These are phyloP conservation scores for Arabidopsis arenosa DNA, from an alignment of 345 rosid genomes.

Conservation along the genomic window DNA sequence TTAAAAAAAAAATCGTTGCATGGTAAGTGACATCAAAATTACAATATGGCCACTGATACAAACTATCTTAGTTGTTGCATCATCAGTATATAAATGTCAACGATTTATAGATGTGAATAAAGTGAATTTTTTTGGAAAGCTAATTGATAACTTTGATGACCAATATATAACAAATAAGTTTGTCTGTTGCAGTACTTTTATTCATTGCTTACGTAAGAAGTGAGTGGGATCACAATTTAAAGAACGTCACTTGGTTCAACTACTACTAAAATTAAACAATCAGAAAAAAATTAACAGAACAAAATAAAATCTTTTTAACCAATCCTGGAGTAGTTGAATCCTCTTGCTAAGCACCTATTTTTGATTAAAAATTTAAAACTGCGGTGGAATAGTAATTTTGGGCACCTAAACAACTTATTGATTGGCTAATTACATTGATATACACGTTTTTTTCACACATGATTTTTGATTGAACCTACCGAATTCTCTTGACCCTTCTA, in stretches of 20 bases:
- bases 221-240: conserved; percentile 7
- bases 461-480: conserved; percentile 31
- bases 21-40: no score
- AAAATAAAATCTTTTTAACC: background rate
- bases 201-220: conserved; percentile 40
- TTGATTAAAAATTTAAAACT: background rate
- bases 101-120: conserved; percentile 10
- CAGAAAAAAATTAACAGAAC: background rate
- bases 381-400: background rate
- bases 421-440: conserved; percentile 5
- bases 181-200: conserved; percentile 41
- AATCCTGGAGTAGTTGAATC: background rate
- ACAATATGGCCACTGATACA: background rate
- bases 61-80: background rate
- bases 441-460: conserved; percentile 2
- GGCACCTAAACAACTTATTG: background rate
- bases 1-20: no score
- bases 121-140: background rate
- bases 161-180: conserved; percentile 34
- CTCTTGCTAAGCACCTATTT: background rate
- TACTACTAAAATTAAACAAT: conserved; percentile 34
- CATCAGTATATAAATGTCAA: background rate
- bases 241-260: conserved; percentile 35
- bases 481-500: conserved; percentile 21
- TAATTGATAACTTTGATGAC: conserved; percentile 25